Evolutionary conservation across 1,284 basidiomycete genomes (phyloP).

Genomic region (Ganoderma resinaceum): DNA sequence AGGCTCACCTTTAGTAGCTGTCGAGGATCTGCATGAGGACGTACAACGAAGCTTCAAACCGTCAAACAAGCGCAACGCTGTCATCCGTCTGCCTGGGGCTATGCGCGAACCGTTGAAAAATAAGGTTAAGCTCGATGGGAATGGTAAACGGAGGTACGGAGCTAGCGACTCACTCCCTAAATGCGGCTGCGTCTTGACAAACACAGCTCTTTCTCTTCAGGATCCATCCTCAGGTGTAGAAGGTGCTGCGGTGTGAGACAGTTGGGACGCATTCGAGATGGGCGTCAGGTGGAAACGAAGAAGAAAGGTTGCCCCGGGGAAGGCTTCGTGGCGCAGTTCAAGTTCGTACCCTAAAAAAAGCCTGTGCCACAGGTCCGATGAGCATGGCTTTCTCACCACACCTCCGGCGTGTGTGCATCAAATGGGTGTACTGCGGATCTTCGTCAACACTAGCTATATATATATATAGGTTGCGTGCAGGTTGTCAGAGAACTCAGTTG

Average conservation of each 20-base stretch:
- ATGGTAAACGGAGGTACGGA: not conserved
- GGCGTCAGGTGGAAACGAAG: not conserved
- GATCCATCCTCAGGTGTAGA: not conserved
- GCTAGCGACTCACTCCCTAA: not conserved
- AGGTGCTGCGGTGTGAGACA: not conserved
- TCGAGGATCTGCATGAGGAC: not conserved
- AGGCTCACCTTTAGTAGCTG: not conserved
- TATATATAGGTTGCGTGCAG: no score
- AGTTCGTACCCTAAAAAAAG: not conserved
- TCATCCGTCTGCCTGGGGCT: not conserved
- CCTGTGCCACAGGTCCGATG: not conserved
- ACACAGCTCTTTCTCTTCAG: not conserved
- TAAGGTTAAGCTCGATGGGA: not conserved
- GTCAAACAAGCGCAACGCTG: not conserved
- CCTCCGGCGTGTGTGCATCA: not conserved
- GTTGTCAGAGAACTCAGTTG: no score
- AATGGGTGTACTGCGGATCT: not conserved
- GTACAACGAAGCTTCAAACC: not conserved
- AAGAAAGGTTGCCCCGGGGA: not conserved
- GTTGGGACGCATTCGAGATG: not conserved
- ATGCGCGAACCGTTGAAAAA: not conserved
- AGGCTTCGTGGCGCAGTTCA: not conserved
- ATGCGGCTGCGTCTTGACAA: not conserved
- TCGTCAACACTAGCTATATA: no score
- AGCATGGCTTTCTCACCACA: not conserved